Base-by-base conservation (phyloP, 164 flowering plant species). In the Santalum album region DNA sequence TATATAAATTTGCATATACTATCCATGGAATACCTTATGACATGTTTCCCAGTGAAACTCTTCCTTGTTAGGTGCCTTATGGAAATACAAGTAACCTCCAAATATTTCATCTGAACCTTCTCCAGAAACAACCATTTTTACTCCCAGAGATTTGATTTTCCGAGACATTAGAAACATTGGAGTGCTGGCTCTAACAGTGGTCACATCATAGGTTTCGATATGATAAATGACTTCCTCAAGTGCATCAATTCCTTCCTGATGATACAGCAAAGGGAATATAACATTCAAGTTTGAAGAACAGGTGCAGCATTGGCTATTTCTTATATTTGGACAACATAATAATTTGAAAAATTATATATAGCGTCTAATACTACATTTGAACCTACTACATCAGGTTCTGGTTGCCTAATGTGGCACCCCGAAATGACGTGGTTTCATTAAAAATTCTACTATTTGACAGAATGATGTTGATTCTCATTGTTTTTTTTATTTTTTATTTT, bases 141-240 rank as follows among this genome's bases (percentile, higher is more conserved):
- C 97, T 19, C 97, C 97, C 71, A 87, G 72, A 19, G 97, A 87
- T 70, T 84, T 90, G n/a, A 90, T 90, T 69, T 90, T 90, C 47
- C 97, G 65, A 22, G 96, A 87, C 95, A 90, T 85, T 7, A 90
- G 82, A 78, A 90, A 90, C 97, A 90, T 90, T 3, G 97, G 97
- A n/a, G 97, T 90, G 68, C 98, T 90, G 39, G 98, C 98, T 68
- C 98, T 82, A 45, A 90, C 65, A 12, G 95, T 90, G 21, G 98
- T 90, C 70, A 90, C 98, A 68, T 90, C 98, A 72, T 82, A 90
- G n/a, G 98, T 87, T 72, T 90, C 98, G 56, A 83, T 63, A 59
- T 90, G 98, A 64, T 87, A 87, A 57, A 90, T 87, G 46, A 90
- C 98, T 68, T 90, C 96, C 75, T 87, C 98, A 54, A 90, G 73